Conservation (phyloP, 768 basidiomycete genomes). For the Cantharellus anzutake region DNA sequence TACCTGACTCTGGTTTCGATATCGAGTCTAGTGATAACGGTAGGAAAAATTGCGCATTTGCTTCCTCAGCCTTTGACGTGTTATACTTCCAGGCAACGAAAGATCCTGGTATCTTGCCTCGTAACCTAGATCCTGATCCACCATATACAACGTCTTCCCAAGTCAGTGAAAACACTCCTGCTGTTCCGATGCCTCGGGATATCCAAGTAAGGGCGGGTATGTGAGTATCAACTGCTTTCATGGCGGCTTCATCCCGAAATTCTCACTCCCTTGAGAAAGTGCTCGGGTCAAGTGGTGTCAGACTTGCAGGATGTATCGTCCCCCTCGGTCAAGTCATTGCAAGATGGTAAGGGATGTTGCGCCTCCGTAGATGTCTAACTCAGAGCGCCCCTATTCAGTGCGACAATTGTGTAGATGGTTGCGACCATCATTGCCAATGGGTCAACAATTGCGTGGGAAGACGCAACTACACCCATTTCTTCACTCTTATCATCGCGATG, state of each 20-base stretch:
- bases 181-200: slow-evolving; percentile 59
- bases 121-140: slow-evolving; percentile 70
- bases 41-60: slow-evolving; percentile 21
- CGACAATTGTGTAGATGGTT: slow-evolving; percentile 92
- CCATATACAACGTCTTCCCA: slow-evolving; percentile 47
- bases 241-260: no score
- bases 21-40: slow-evolving; percentile 59
- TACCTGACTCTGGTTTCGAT: slow-evolving; percentile 44
- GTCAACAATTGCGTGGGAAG: slow-evolving; percentile 93
- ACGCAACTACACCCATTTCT: slow-evolving; percentile 89
- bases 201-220: slow-evolving; percentile 56
- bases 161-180: slow-evolving; percentile 36
- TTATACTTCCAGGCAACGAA: slow-evolving; percentile 36
- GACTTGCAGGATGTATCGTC: slow-evolving; percentile 83
- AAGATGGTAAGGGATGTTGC: slow-evolving; percentile 44
- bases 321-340: slow-evolving; percentile 89
- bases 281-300: slow-evolving; percentile 87
- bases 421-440: slow-evolving; percentile 84
- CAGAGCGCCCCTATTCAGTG: slow-evolving; percentile 31
- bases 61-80: slow-evolving; percentile 10
- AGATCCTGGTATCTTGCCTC: slow-evolving; percentile 80
- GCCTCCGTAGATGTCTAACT: not conserved
- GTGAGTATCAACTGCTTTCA: slow-evolving; percentile 27
- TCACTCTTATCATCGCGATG: slow-evolving; percentile 57
- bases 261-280: slow-evolving; percentile 21